Evolutionary conservation across 257 asterid genomes (phyloP), one percentile per base, ranked within the genome.

Genomic region (Nicotiana obtusifolia): DNA sequence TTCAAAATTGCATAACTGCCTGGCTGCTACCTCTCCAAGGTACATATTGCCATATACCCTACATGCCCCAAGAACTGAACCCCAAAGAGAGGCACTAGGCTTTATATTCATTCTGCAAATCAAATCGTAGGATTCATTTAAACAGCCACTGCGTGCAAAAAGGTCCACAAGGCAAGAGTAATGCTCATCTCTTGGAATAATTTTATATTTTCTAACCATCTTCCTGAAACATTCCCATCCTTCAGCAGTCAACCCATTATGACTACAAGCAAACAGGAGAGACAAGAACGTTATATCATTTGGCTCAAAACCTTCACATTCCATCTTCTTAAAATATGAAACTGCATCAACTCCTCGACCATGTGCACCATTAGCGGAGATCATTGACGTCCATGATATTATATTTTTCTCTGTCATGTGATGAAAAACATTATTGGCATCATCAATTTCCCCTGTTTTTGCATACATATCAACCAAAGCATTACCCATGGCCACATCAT

Each of bases 401-500:
- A 91, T 59, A 81, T 90, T 90, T 85, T 83, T 91, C 67, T 68
- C 86, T 54, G 69, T 79, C 91, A 88, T 90, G 82, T 82, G 90
- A 24, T 87, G 79, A 56, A 90, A 91, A 30, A 89, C 86, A n/a
- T n/a, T 82, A 67, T 82, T 82, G 7, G 92, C 93, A 64, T 86
- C 90, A 64, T 81, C 78, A 11, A 91, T 81, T 11, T 82, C 88
- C 69, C 96, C 96, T 9, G 91, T 85, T 84, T 90, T 90, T n/a
- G 94, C 84, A 78, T 91, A 91, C 96, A 91, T 89, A 82, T 89
- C 94, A 64, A 91, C 87, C 77, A 91, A 81, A 11, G 88, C 88
- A 78, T 91, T 90, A 81, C 85, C 78, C 69, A 84, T 49, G 19
- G 89, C 89, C 17, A 78, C 31, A 82, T 88, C 91, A 22, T 44